These are phyloP conservation scores for Glebionis coronaria DNA, from an alignment of 129 eudicot species.

Conservation along the genomic window DNA sequence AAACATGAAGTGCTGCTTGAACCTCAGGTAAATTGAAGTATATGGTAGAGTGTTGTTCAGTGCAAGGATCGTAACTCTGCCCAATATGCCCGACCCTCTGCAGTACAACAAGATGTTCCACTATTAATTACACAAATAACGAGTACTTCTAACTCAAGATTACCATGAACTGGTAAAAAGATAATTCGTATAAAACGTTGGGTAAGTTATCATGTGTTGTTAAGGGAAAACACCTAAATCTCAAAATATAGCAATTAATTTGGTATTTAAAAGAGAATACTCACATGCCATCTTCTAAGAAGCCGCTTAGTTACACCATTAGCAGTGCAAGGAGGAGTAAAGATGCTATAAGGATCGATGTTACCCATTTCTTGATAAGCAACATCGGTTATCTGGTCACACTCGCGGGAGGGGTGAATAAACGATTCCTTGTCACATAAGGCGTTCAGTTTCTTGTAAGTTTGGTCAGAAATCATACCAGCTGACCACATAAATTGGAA, in stretches of 20 bases:
- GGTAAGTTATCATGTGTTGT: too few relatives aligned
- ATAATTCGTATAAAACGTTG: too few relatives aligned
- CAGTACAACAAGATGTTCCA: constrained; percentile 17
- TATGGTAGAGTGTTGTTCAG: constrained; percentile 70
- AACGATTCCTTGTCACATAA: constrained; percentile 57
- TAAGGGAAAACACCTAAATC: constrained; percentile 32
- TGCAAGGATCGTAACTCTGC: constrained; percentile 92
- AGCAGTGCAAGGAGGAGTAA: constrained; percentile 82
- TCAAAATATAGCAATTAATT: background rate
- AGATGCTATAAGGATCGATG: constrained; percentile 86
- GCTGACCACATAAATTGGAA: constrained; percentile 87
- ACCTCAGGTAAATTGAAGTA: constrained; percentile 95
- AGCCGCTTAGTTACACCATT: constrained; percentile 38
- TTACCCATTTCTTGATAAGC: constrained; percentile 77
- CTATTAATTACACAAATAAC: constrained; percentile 10
- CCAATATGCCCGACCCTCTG: constrained; percentile 63
- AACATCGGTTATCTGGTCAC: constrained; percentile 43
- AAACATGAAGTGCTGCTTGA: constrained; percentile 85
- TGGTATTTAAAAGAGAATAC: constrained; percentile 25
- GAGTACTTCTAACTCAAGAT: background rate
- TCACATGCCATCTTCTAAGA: constrained; percentile 60
- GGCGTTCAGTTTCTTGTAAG: constrained; percentile 61
- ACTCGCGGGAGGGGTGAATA: constrained; percentile 43
- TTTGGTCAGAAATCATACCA: constrained; percentile 93
- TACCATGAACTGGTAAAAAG: too few relatives aligned